Evolutionary conservation across 495 filamentous ascomycete species (phyloP).

Genomic region (Aspergillus heteromorphus): DNA sequence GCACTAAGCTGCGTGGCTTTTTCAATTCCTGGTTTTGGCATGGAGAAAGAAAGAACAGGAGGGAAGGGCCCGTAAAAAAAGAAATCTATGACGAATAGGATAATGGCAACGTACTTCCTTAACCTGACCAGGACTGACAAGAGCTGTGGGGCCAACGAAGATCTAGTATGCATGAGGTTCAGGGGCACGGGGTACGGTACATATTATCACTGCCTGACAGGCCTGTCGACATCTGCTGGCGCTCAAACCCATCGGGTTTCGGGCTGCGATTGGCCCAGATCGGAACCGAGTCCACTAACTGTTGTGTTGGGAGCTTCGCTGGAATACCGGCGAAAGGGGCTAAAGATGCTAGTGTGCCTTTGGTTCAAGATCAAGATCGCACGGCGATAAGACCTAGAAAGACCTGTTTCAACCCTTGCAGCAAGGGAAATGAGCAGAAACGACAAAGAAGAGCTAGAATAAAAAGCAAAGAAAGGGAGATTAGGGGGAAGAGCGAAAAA

Average conservation of each 20-base stretch:
- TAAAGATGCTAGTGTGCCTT: background rate
- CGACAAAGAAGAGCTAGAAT: background rate
- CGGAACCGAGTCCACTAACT: background rate
- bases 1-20: constrained; percentile 5
- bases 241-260: constrained; percentile 3
- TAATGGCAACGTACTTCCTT: background rate
- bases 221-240: constrained; percentile 4
- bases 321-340: background rate
- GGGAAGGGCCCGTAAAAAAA: background rate
- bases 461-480: background rate
- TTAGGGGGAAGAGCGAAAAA: background rate
- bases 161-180: constrained; percentile 12
- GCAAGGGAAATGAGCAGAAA: background rate
- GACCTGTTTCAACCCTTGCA: background rate
- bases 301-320: background rate
- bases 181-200: constrained; percentile 7
- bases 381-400: background rate
- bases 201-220: constrained; percentile 4
- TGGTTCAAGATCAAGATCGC: background rate
- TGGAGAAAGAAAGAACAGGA: background rate
- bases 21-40: background rate
- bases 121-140: background rate
- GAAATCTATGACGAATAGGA: background rate
- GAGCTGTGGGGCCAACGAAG: constrained; percentile 1
- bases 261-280: background rate